phyloP scores from a whole-genome alignment of 2,329 filamentous ascomycete species.

The Lecanoromycetidae sp. region DNA sequence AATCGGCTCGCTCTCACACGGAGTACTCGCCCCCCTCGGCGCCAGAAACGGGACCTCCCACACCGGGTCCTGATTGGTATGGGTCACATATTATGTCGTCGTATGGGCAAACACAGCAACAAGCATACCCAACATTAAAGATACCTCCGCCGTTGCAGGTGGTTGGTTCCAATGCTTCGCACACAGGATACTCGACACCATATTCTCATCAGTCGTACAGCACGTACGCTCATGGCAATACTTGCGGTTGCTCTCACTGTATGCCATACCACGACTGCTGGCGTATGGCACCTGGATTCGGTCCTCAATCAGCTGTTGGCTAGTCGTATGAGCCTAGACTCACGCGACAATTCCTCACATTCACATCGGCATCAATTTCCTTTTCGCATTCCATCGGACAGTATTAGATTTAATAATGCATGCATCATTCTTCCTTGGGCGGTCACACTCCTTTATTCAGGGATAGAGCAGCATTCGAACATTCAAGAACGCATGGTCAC shows the following conservation, averaged over 20 bases:
- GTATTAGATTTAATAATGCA: not conserved
- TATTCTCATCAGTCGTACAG: constrained; percentile 37
- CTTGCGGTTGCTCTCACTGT: constrained; percentile 38
- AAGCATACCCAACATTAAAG: constrained; percentile 31
- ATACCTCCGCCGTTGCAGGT: constrained; percentile 27
- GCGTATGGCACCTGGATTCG: constrained; percentile 34
- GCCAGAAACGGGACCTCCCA: constrained; percentile 41
- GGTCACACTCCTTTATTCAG: too few relatives aligned
- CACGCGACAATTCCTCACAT: not conserved
- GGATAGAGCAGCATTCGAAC: too few relatives aligned
- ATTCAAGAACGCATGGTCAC: too few relatives aligned
- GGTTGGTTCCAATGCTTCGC: constrained; percentile 23
- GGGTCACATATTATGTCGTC: constrained; percentile 29
- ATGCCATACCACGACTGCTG: constrained; percentile 39
- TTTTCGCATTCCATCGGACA: not conserved
- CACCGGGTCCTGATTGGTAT: constrained; percentile 43
- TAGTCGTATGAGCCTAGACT: constrained; percentile 18
- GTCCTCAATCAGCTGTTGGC: constrained; percentile 36
- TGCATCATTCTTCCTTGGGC: not conserved
- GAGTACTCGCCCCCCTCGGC: constrained; percentile 42
- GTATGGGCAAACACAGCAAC: constrained; percentile 18
- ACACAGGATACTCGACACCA: constrained; percentile 35
- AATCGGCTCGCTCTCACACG: constrained; percentile 23
- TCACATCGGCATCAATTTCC: not conserved
- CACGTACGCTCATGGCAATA: constrained; percentile 33